Evolutionary conservation across 176 grass and related monocot species (phyloP), one percentile per base, ranked within the genome.

Genomic region (Musa itinerans): DNA sequence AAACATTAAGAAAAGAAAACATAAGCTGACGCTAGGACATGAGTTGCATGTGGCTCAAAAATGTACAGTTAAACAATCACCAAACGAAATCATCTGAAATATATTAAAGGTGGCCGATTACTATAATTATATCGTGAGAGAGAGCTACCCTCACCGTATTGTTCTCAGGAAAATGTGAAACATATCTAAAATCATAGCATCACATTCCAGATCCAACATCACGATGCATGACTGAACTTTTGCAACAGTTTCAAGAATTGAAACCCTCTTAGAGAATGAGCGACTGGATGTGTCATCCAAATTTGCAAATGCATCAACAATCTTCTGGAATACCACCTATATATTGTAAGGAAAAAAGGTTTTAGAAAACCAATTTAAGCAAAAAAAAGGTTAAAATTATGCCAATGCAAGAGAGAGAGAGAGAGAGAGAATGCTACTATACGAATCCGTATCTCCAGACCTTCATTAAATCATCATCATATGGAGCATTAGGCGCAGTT

Each of bases 161-260:
- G 82, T 79, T 68, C 74, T 85, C 78, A 92, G 71, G 53, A 96
- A 87, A 74, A 89, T 74, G 52, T 56, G 72, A 79, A 96, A 96
- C 49, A 91, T 85, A 6, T 96, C 71, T 49, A 79, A 21, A 78
- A 92, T 85, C 66, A 96, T 43, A 72, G 85, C 84, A 50, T 96
- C 90, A 20, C 91, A 87, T 22, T 93, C 86, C 56, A 97, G 86
- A 68, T 97, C 94, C 58, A 97, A 77, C 90, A 93, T 97, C 56
- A 93, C 64, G 63, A 87, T 78, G 65, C 80, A 97, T 15, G 86
- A 93, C 50, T 78, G 84, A 20, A 91, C 88, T 77, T 85, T 90
- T 53, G 94, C 83, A 22, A 93, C 75, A 3, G 88, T 87, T 77
- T 93, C 86, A 70, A 97, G 88, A 63, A 97, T 87, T 0, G 88